Evolutionary conservation across 1,139 yeast genomes (phyloP), one percentile per base, ranked within the genome.

Genomic region (Yamadazyma sp.): DNA sequence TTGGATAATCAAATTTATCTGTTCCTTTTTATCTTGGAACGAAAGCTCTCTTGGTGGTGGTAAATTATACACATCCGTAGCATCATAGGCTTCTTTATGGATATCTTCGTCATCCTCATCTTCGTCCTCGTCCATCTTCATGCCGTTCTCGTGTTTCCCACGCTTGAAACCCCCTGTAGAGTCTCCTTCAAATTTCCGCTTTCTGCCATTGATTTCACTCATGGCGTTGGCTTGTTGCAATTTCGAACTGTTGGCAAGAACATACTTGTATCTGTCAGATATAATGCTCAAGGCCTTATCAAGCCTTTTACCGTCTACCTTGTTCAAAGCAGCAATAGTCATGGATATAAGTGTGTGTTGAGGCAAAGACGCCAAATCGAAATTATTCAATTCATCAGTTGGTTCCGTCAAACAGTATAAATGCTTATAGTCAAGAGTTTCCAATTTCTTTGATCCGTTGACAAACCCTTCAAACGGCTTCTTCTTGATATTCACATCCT

Each of bases 291-390:
- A 64, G 0, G 87, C 94, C 43, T 80, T 78, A n/a, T 78, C 67
- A 32, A 92, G 67, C 43, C 71, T 75, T 8, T 67, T 67, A 0
- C 73, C 65, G 38, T 78, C 76, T 0, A 80, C 78, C 29, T 73
- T 73, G 35, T 70, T 68, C 51, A 84, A 70, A 2, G 85, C 89
- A 30, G 78, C 76, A 41, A 80, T 66, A 15, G 84, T 86, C 73
- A 83, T 82, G 33, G 78, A 74, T 24, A 75, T 73, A 39, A 88
- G 76, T 4, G 84, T 70, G 40, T 81, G 78, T 26, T 73, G 75
- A 1, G 94, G 86, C 12, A 90, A 66, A 7, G 77, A 65, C 6
- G 86, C 73, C 36, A 88, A 77, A 57, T 89, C 92, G 53, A 87
- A 84, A 35, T 73, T 69, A 20, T 79, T 76, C 34, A 82, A 59